phyloP scores from a whole-genome alignment of 2,329 filamentous ascomycete species.

The Beauveria asiatica region DNA sequence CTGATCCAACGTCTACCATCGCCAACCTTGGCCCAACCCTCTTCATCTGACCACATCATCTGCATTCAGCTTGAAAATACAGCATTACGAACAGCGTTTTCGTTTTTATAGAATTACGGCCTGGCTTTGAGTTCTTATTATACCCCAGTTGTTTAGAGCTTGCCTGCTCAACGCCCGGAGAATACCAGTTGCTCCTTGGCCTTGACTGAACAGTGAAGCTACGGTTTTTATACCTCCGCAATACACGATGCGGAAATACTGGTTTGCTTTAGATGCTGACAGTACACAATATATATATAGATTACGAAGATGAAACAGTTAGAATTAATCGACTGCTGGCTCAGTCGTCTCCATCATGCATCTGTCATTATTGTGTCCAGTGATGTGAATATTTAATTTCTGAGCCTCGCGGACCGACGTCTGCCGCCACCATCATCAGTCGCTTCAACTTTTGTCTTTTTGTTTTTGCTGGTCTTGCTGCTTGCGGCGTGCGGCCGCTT shows the following conservation, averaged over 20 bases:
- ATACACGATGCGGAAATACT: slow-evolving; percentile 1
- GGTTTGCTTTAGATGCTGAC: background rate
- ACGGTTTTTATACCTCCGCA: slow-evolving; percentile 3
- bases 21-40: background rate
- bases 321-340: background rate
- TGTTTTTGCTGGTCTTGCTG: slow-evolving; percentile 17
- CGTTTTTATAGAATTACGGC: background rate
- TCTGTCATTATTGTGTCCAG: background rate
- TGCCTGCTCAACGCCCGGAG: background rate
- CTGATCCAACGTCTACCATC: background rate
- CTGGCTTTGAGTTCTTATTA: background rate
- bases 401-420: slow-evolving; percentile 23
- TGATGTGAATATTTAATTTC: slow-evolving; percentile 12
- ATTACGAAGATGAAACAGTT: background rate
- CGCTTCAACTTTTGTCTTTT: slow-evolving; percentile 4
- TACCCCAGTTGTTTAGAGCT: slow-evolving; percentile 4
- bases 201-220: background rate
- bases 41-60: background rate
- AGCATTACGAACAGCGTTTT: background rate
- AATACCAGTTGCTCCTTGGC: background rate
- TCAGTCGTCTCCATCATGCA: background rate
- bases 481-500: slow-evolving; percentile 10
- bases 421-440: slow-evolving; percentile 6
- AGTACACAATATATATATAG: background rate
- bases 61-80: background rate